Percentiles rank a stretch among this genome's conserved stretches.
phyloP scores from a whole-genome alignment of 495 filamentous ascomycete species.

The Penicillium odoratum region DNA sequence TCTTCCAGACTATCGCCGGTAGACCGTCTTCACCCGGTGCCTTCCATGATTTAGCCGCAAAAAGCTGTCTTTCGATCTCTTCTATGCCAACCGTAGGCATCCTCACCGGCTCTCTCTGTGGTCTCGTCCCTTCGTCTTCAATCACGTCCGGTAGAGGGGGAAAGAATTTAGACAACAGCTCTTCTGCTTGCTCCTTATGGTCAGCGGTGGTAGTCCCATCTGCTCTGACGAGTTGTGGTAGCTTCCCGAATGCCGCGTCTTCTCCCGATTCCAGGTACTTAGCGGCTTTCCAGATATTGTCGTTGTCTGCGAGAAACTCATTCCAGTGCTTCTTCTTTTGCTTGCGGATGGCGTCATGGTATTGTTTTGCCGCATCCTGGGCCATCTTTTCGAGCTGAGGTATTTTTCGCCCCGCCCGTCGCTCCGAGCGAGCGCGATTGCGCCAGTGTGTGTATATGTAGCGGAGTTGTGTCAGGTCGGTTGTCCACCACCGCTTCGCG shows the following conservation, averaged over 20 bases:
- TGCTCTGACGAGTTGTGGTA: slow-evolving; percentile 18
- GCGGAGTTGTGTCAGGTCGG: too few species aligned
- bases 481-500: too few species aligned
- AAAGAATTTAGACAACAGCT: slow-evolving; percentile 30
- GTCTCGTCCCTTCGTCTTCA: slow-evolving; percentile 21
- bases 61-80: slow-evolving; percentile 22
- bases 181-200: slow-evolving; percentile 24
- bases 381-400: too few species aligned
- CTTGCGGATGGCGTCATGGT: too few species aligned
- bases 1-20: slow-evolving; percentile 29
- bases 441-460: too few species aligned
- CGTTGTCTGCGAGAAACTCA: slow-evolving; percentile 26
- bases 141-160: slow-evolving; percentile 22
- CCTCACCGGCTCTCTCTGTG: slow-evolving; percentile 20
- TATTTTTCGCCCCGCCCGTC: too few species aligned
- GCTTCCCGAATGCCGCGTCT: slow-evolving; percentile 18
- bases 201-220: slow-evolving; percentile 18
- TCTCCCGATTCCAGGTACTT: slow-evolving; percentile 25
- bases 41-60: slow-evolving; percentile 22
- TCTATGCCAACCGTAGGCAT: slow-evolving; percentile 23
- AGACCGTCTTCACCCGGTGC: slow-evolving; percentile 25
- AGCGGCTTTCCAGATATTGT: slow-evolving; percentile 30
- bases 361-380: too few species aligned
- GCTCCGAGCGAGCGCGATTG: too few species aligned
- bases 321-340: slow-evolving; percentile 31